Conservation (phyloP, 179 eudicot genomes). For the Gypsophila paniculata region DNA sequence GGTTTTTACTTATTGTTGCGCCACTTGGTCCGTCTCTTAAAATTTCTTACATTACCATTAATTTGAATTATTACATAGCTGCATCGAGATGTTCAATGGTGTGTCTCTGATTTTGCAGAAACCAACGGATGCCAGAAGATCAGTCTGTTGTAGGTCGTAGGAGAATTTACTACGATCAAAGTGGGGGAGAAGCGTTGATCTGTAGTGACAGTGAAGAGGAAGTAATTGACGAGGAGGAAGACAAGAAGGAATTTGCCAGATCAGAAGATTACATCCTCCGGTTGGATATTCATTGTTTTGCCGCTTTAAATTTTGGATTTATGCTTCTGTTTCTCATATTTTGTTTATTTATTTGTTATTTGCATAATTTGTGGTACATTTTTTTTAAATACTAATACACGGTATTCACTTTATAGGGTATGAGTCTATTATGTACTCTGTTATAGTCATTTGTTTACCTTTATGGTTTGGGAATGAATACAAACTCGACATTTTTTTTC, state of each 20-base stretch:
- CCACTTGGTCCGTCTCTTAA: no score
- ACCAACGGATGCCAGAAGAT: constrained; percentile 96
- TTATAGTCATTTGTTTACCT: no score
- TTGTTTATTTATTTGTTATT: neutral
- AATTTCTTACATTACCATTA: neutral
- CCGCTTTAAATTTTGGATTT: constrained; percentile 12
- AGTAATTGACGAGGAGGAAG: constrained; percentile 73
- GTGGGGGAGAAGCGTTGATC: constrained; percentile 89
- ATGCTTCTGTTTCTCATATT: constrained; percentile 6
- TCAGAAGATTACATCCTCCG: constrained; percentile 83
- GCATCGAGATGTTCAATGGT: neutral
- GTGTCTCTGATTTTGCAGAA: constrained; percentile 42
- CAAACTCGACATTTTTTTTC: no score
- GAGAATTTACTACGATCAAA: constrained; percentile 91
- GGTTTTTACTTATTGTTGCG: neutral
- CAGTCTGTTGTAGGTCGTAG: constrained; percentile 96
- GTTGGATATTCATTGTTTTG: constrained; percentile 40
- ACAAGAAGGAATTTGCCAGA: constrained; percentile 66
- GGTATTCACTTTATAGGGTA: neutral
- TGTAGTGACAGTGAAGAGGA: constrained; percentile 99
- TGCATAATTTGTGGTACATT: neutral
- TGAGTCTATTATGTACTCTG: no score
- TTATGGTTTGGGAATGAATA: no score
- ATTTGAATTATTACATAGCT: neutral
- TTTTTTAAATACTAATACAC: neutral